Evolutionary conservation across 2,329 filamentous ascomycete genomes (phyloP), one percentile per base, ranked within the genome.

Genomic region (Dothistroma septosporum): DNA sequence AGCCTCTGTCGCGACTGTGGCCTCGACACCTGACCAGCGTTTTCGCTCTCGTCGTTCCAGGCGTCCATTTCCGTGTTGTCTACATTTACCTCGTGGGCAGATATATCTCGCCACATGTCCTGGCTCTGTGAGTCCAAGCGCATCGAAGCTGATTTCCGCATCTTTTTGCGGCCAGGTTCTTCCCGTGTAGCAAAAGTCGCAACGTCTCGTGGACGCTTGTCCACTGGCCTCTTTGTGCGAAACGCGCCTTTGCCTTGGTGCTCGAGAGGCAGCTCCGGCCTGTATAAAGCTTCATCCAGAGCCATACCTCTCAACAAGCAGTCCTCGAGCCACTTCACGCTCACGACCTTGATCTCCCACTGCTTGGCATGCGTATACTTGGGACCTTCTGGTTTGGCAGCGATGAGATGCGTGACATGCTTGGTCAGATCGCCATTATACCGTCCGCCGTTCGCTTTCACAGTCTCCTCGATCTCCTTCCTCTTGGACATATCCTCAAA

Each of bases 361-460:
- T 83, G 83, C 66, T 85, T 86, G n/a, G 93, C 94, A 59, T 91
- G 91, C 58, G 85, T 85, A 74, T 96, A 99, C 75, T 99, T 99
- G 62, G 91, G 90, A 22, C 94, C 93, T 65, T 90, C 85, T 9
- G 93, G 87, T 55, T 83, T 84, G 63, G 84, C 84, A 33, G 91
- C 91, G 65, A 99, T 88, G 16, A 99, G 83, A 75, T 99, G 94
- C 1, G 92, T 96, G 65, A 95, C 90, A 57, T 81, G 82, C 70
- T 87, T 91, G 10, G 92, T 96, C 57, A 99, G 82, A 73, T 99
- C 93, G 58, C 90, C 91, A 31, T 89, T 87, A 73, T 97, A 97
- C 57, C 84, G 79, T n/a, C 87, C 94, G 33, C 93, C 93, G 70
- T 95, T 86, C 16, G 80, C 75, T 47, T 79, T 78, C 64, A 92